Evolutionary conservation across 345 rosid genomes (phyloP).

Genomic region (Melaleuca alternifolia): DNA sequence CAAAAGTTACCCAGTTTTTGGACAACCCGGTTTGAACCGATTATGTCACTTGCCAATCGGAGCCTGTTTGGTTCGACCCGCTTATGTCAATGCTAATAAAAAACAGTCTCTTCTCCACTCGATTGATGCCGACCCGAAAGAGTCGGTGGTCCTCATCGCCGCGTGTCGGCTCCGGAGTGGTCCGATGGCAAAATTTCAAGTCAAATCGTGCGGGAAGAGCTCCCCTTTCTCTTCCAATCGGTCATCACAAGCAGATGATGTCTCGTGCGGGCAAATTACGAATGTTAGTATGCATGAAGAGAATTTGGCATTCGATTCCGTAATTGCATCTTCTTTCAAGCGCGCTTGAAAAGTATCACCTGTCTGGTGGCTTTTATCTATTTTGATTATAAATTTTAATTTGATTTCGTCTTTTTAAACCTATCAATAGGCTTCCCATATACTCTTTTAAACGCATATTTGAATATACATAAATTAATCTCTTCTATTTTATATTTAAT

Average conservation of each 20-base stretch:
- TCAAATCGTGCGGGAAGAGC: background rate
- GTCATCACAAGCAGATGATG: no score
- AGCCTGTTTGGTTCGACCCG: background rate
- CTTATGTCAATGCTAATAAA: background rate
- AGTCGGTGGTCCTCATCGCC: background rate
- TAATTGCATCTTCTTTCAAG: background rate
- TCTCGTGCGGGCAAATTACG: no score
- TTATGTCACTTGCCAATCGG: no score
- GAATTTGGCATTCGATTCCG: background rate
- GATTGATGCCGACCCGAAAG: background rate
- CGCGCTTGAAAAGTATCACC: background rate
- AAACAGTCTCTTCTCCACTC: background rate
- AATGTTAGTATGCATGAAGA: no score
- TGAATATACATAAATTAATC: no score
- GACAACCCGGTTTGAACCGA: background rate
- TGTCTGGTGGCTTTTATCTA: background rate
- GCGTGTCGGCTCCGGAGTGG: background rate
- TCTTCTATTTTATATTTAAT: no score
- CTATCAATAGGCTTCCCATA: no score
- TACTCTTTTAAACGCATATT: no score
- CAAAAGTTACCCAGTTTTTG: background rate
- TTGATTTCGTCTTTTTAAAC: no score
- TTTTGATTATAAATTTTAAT: no score
- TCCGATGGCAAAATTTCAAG: background rate
- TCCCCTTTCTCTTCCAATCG: background rate